phyloP scores from a whole-genome alignment of 768 basidiomycete genomes.

The Boletus rubroflammeus region DNA sequence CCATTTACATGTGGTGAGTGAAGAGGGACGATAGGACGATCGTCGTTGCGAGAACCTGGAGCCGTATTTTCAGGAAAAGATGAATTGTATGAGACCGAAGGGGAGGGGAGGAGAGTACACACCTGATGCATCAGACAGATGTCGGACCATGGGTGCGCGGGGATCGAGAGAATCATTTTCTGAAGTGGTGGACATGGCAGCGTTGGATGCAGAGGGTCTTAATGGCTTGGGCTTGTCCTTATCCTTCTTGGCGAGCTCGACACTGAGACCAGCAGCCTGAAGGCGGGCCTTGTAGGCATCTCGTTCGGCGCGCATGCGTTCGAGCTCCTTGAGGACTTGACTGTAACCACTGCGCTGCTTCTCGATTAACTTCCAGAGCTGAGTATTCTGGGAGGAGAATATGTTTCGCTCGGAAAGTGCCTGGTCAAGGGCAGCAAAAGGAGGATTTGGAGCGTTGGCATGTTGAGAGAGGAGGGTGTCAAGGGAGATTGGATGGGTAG shows the following conservation, averaged over 20 bases:
- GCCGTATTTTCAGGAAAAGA: not conserved
- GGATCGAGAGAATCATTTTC: slow-evolving; percentile 26
- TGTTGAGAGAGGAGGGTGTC: slow-evolving; percentile 56
- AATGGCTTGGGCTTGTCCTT: slow-evolving; percentile 19
- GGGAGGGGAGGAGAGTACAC: slow-evolving; percentile 3
- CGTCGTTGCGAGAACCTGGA: slow-evolving; percentile 15
- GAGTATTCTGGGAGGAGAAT: slow-evolving; percentile 78
- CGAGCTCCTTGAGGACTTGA: slow-evolving; percentile 79
- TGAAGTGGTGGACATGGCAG: slow-evolving; percentile 16
- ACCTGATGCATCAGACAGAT: slow-evolving; percentile 36
- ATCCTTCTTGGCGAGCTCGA: slow-evolving; percentile 40
- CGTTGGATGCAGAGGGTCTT: slow-evolving; percentile 24
- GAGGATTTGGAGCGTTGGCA: slow-evolving; percentile 50
- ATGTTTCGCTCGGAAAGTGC: slow-evolving; percentile 77
- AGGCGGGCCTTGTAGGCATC: slow-evolving; percentile 51
- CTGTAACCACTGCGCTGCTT: slow-evolving; percentile 83
- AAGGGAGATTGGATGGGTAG: slow-evolving; percentile 40
- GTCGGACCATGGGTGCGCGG: slow-evolving; percentile 18
- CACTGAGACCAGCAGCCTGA: slow-evolving; percentile 28
- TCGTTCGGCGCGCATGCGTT: slow-evolving; percentile 77
- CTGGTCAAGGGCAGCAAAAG: slow-evolving; percentile 62
- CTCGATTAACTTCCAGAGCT: slow-evolving; percentile 94
- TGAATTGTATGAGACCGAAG: not conserved
- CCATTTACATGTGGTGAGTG: slow-evolving; percentile 13
- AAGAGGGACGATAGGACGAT: slow-evolving; percentile 20